These are phyloP conservation scores for Ustilago cynodontis DNA, from an alignment of 1,284 basidiomycete species.

Conservation along the genomic window DNA sequence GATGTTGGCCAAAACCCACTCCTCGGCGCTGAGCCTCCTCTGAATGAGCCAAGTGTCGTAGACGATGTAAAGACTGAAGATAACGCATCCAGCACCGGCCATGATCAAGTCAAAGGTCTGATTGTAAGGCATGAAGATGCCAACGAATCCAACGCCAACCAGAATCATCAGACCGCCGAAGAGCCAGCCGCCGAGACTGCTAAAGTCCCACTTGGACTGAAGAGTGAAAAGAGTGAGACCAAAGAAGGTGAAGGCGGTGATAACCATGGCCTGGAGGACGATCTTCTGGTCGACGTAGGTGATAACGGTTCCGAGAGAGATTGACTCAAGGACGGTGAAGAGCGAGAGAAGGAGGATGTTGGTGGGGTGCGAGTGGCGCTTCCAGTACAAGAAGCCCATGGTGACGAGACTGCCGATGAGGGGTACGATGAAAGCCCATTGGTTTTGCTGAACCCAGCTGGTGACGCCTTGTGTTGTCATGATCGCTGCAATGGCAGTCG, in stretches of 20 bases:
- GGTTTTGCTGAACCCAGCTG: slow-evolving; percentile 59
- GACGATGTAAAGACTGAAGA: slow-evolving; percentile 77
- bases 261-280: slow-evolving; percentile 86
- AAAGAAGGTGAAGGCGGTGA: slow-evolving; percentile 87
- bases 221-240: slow-evolving; percentile 83
- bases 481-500: slow-evolving; percentile 56
- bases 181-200: slow-evolving; percentile 84
- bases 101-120: slow-evolving; percentile 81
- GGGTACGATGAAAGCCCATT: slow-evolving; percentile 72
- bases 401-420: slow-evolving; percentile 81
- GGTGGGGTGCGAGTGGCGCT: slow-evolving; percentile 84
- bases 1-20: slow-evolving; percentile 86
- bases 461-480: slow-evolving; percentile 52
- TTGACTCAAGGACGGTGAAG: slow-evolving; percentile 60
- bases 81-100: slow-evolving; percentile 80
- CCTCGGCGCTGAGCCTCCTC: slow-evolving; percentile 81
- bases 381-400: slow-evolving; percentile 84
- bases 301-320: slow-evolving; percentile 79
- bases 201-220: slow-evolving; percentile 81
- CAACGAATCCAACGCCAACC: slow-evolving; percentile 74
- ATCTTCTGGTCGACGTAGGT: slow-evolving; percentile 82
- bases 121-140: slow-evolving; percentile 83
- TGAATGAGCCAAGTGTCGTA: slow-evolving; percentile 89
- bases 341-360: slow-evolving; percentile 82
- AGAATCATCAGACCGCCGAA: slow-evolving; percentile 75